Evolutionary conservation across 768 basidiomycete species (phyloP), one percentile per base, ranked within the genome.

Genomic region (Dendrothele bispora): DNA sequence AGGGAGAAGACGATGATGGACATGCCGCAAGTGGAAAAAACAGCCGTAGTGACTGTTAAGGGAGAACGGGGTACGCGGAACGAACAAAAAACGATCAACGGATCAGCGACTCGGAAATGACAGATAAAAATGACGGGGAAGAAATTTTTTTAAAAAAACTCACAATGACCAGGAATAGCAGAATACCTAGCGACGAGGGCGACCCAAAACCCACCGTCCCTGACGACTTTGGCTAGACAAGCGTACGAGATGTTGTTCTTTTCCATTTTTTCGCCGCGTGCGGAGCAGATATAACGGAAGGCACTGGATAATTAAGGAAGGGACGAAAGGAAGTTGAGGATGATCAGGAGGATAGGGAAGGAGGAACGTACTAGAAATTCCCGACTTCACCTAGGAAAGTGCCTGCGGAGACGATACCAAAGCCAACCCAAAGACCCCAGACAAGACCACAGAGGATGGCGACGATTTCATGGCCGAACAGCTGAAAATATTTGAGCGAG

Each of bases 401-500:
- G 1, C 91, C 89, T 6, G 83, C 88, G 3, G 80, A 79, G 15
- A 91, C 89, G 58, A 97, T 95, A 0, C 68, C 94, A 56, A 95
- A 95, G 3, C 93, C 94, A 20, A 77, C 59, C 77, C 94, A 86
- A 2, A 94, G 70, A 2, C 91, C 92, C 91, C 91, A 97, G 2
- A 95, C 89, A 27, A 95, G 64, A 15, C 94, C 94, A 57, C 91
- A 92, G 6, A 95, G 72, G 28, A 95, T 78, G 20, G 90, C 89
- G 32, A 95, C 74, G 47, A 95, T 88, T 74, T 95, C 94, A 53
- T 95, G 93, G 5, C 94, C 94, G 58, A 94, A 94, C 15, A 95
- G 79, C 79, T 89, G 52, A 4, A 47, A 8, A 40, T 29, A 14
- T 12, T 38, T 6, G 20, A 36, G 20, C 24, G 34, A 7, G 25